Base-by-base conservation (phyloP, 2,329 filamentous ascomycete species). In the Epichloe hybrida region DNA sequence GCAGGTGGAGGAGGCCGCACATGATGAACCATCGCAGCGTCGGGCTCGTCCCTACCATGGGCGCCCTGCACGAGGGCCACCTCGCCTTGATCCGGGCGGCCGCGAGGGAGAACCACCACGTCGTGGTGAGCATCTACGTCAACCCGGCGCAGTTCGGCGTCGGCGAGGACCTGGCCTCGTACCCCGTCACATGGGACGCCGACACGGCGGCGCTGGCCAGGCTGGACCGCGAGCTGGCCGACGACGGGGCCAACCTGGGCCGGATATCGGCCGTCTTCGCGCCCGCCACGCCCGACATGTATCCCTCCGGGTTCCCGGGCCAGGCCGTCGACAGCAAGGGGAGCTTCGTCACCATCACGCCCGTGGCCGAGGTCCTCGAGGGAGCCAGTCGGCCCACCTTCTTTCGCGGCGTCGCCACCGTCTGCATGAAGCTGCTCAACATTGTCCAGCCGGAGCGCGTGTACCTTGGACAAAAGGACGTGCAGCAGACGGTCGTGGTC, bases 391-490 rank as follows among this genome's bases (percentile, higher is more conserved):
- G 93, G 15, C 93, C 93, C 2, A 94, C 94, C 42, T 98, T 98
- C 68, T 98, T 98, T 70, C 79, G 93, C 46, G 93, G 93, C 39
- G 93, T 98, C 36, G 90, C 93, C 20, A 98, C 93, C 1, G 85
- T 98, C 2, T 96, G 90, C 71, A 93, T 91, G 79, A 98, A 93
- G 66, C 66, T 72, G 23, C 72, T 72, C 63, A 72, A 71, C 56
- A 65, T 70, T 20, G 67, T 72, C 17, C 70, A 71, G 60, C 82
- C 86, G 0, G 83, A 88, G 53, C 73, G 77, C 4, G 85, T 86
- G 20, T 90, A 95, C 69, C 96, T 98, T 71, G 93, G 93, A 4
- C 93, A 97, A 67, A 98, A 98, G 70, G 93, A 98, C 65, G 81
- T 96, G 21, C 93, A 98, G 72, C 93, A 98, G 69, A 95, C 89